A percentile compares a stretch with the other conserved stretches of the same genome.
These are phyloP conservation scores for Rosa lucieae DNA, from an alignment of 306 rosid genomes.

Conservation along the genomic window DNA sequence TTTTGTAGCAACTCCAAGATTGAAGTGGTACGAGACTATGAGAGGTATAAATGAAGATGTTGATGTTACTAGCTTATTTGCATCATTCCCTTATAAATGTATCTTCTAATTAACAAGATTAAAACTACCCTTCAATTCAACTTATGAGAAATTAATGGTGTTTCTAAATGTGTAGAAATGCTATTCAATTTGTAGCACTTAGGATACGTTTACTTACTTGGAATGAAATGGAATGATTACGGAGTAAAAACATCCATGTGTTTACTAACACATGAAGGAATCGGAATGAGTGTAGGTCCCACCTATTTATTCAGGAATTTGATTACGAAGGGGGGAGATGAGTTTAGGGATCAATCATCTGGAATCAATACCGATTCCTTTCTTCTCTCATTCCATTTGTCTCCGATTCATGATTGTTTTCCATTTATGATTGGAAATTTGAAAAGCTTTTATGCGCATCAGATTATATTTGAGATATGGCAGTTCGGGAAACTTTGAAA, in stretches of 20 bases:
- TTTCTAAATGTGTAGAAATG: not conserved
- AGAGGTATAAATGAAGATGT: not conserved
- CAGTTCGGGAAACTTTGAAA: not conserved
- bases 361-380: too few species aligned
- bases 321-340: too few species aligned
- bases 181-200: not conserved
- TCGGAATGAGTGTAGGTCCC: too few species aligned
- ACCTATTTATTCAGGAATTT: too few species aligned
- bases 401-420: too few species aligned
- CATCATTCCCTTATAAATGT: not conserved
- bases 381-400: too few species aligned
- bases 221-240: too few species aligned
- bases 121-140: not conserved
- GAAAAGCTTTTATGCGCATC: not conserved
- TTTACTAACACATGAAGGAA: too few species aligned
- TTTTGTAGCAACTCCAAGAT: not conserved
- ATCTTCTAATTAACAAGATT: not conserved
- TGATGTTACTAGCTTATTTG: not conserved
- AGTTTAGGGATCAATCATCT: too few species aligned
- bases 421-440: not conserved
- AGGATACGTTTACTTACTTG: not conserved
- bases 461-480: not conserved
- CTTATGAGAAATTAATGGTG: not conserved
- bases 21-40: not conserved
- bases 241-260: too few species aligned